Base-by-base conservation (phyloP, 805 yeast genomes). In the Ogataea salicorniae region DNA sequence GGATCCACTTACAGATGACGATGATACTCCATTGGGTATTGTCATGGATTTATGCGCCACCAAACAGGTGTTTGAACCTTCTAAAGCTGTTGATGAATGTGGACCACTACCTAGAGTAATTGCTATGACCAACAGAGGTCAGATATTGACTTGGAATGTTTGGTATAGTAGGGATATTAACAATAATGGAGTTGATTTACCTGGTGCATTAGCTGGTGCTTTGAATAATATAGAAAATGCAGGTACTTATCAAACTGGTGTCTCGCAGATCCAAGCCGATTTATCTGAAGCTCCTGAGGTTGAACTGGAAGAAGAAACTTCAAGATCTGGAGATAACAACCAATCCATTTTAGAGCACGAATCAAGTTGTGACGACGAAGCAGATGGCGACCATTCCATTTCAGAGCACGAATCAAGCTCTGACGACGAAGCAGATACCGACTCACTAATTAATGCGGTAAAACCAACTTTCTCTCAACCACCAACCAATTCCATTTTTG, bases 11-110 rank as follows among this genome's bases (percentile, higher is more conserved):
- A 69, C 83, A 0, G 83, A 77, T 41, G 83, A 76, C 43, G 95
- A 88, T 56, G 76, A 85, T 14, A 75, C 84, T 7, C 81, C 92
- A 0, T 68, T 86, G 20, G 96, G 96, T 5, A 53, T 86, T 11
- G 80, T 79, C 0, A 42, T 87, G 6, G 95, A 88, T 60, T 56
- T 81, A 14, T 68, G 74, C 11, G 68, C 79, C 2, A 62, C 63
- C 0, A 72, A 69, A 1, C 56, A 56, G 1, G 77, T 83, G 2
- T 46, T 60, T 2, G 74, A 76, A 14, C 89, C 92, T 0, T 76
- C 81, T 50, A 63, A 70, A 6, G 81, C 81, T 11, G 71, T 84
- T 2, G 87, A 84, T 1, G 70, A 70, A 37, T 78, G 79, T 9
- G 70, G 61, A 0, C 81, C 87, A 37, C 68, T 87, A 48, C 96